A percentile compares a stretch with the other conserved stretches of the same genome.
These are phyloP conservation scores for Phialophora verrucosa DNA, from an alignment of 2,329 filamentous ascomycete genomes.

Conservation along the genomic window DNA sequence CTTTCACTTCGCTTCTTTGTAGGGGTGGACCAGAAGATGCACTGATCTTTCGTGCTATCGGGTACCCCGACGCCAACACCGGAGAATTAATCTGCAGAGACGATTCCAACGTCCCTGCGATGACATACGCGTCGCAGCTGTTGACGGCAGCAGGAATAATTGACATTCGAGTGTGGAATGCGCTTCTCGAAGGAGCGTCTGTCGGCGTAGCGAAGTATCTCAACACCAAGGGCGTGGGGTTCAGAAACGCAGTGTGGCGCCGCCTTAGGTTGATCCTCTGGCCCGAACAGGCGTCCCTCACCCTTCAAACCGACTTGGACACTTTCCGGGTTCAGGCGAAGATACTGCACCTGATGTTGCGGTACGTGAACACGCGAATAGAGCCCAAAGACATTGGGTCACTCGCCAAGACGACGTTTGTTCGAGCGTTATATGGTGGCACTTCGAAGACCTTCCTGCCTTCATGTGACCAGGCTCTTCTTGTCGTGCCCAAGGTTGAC, in stretches of 20 bases:
- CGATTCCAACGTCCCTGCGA: slow-evolving; percentile 16
- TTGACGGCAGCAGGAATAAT: slow-evolving; percentile 15
- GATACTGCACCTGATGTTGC: slow-evolving; percentile 16
- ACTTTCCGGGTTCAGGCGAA: slow-evolving; percentile 27
- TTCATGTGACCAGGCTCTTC: slow-evolving; percentile 3
- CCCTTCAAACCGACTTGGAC: slow-evolving; percentile 29
- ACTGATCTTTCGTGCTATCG: slow-evolving; percentile 10
- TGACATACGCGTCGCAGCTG: slow-evolving; percentile 26
- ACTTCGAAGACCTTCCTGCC: slow-evolving; percentile 25
- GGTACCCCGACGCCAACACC: not conserved
- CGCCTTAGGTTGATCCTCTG: slow-evolving; percentile 20
- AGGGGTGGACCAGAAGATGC: slow-evolving; percentile 36
- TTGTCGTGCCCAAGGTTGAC: slow-evolving; percentile 24
- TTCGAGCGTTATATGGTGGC: slow-evolving; percentile 25
- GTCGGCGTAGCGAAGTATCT: slow-evolving; percentile 12
- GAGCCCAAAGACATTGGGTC: slow-evolving; percentile 14
- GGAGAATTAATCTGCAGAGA: slow-evolving; percentile 2
- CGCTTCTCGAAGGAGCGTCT: slow-evolving; percentile 26
- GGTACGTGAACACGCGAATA: slow-evolving; percentile 21
- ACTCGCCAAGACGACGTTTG: slow-evolving; percentile 25
- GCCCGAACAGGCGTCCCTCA: not conserved
- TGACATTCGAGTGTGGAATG: slow-evolving; percentile 34
- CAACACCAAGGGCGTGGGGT: slow-evolving; percentile 4
- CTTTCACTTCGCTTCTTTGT: slow-evolving; percentile 53
- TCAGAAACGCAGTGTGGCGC: slow-evolving; percentile 23